These are phyloP conservation scores for Cicer cuneatum DNA, from an alignment of 306 rosid genomes.

Conservation along the genomic window DNA sequence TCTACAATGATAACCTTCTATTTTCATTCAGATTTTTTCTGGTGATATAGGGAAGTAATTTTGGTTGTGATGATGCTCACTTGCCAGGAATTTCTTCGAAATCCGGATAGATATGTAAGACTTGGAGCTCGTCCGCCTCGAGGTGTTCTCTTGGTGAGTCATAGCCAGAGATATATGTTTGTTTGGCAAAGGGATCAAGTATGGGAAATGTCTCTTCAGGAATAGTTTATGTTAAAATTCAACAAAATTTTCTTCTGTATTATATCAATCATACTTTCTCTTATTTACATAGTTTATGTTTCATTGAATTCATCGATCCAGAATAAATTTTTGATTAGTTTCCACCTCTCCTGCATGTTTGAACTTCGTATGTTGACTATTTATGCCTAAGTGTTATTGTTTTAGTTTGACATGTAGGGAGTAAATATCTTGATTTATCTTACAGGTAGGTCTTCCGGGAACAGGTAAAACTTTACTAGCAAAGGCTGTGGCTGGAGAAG, in stretches of 20 bases:
- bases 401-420: constrained; percentile 16
- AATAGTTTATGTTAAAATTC: constrained; percentile 16
- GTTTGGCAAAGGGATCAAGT: constrained; percentile 24
- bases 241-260: constrained; percentile 4
- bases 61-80: constrained; percentile 46
- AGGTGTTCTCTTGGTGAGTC: constrained; percentile 96
- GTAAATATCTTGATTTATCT: constrained; percentile 48
- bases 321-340: constrained; percentile 14
- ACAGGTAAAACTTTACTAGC: constrained; percentile 99
- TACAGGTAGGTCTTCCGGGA: constrained; percentile 99
- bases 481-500: constrained; percentile 98
- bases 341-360: constrained; percentile 9
- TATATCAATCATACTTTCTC: constrained; percentile 25
- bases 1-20: background rate
- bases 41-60: constrained; percentile 34
- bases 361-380: constrained; percentile 26
- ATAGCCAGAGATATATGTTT: constrained; percentile 32
- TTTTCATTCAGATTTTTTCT: constrained; percentile 24
- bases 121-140: constrained; percentile 99
- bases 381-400: constrained; percentile 27
- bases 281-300: constrained; percentile 19
- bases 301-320: constrained; percentile 8
- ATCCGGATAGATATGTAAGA: constrained; percentile 81
- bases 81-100: constrained; percentile 94
- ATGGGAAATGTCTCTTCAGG: constrained; percentile 36